phyloP scores from a whole-genome alignment of 306 rosid genomes.

The Pachyrhizus erosus region DNA sequence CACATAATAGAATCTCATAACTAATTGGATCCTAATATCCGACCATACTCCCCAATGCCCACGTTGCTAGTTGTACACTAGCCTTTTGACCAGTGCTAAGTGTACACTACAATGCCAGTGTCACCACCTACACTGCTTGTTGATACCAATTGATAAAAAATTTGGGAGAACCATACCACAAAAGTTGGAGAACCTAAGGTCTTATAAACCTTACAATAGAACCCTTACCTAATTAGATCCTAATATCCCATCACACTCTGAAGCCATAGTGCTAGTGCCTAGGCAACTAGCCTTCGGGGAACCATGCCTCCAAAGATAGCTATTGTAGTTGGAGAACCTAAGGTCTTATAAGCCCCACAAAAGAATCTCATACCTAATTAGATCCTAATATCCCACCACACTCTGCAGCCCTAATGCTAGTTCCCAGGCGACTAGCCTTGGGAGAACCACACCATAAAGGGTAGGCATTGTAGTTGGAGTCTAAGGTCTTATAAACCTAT shows the following conservation, averaged over 20 bases:
- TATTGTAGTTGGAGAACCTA: neutral
- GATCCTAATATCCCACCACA: neutral
- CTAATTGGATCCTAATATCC: too few relatives aligned
- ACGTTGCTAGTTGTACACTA: neutral
- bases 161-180: neutral
- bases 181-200: neutral
- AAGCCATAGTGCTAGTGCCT: neutral
- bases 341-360: neutral
- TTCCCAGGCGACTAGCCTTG: too few relatives aligned
- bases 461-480: neutral
- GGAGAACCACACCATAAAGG: neutral
- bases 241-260: neutral
- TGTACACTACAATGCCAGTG: neutral
- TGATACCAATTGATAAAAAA: too few relatives aligned
- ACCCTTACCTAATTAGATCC: neutral
- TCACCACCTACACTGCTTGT: neutral
- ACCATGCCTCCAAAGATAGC: neutral
- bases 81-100: neutral
- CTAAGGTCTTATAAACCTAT: neutral
- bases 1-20: too few relatives aligned
- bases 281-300: too few relatives aligned
- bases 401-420: neutral
- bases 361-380: neutral
- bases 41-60: too few relatives aligned
- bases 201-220: too few relatives aligned